Percentiles rank a stretch among this genome's conserved stretches.
Conservation (phyloP, 805 yeast genomes). For the Sugiyamaella chiloensis region DNA sequence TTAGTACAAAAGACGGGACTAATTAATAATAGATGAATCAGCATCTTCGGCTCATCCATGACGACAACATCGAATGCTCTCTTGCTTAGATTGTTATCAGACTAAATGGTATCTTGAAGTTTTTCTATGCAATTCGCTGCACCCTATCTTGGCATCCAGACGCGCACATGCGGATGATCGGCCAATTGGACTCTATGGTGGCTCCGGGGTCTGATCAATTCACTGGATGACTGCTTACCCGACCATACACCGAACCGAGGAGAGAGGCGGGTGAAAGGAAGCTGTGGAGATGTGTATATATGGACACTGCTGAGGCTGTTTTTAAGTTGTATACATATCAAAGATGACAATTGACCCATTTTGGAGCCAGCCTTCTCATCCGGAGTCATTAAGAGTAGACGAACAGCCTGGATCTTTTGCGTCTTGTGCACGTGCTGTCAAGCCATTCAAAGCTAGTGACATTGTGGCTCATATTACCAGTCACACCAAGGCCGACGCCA, state of each 20-base stretch:
- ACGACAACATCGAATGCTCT: too few relatives aligned
- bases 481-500: slow-evolving; percentile 3
- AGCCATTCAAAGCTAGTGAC: neutral
- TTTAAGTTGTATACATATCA: neutral
- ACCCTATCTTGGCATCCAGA: too few relatives aligned
- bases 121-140: too few relatives aligned
- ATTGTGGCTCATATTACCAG: slow-evolving; percentile 5
- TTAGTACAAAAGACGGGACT: too few relatives aligned
- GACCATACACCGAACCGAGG: slow-evolving; percentile 2
- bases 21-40: too few relatives aligned
- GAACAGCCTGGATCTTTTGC: slow-evolving; percentile 12
- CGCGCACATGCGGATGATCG: too few relatives aligned
- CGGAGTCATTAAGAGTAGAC: slow-evolving; percentile 7
- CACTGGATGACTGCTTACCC: too few relatives aligned
- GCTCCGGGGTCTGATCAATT: too few relatives aligned
- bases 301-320: neutral
- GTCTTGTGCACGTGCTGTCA: neutral
- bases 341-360: slow-evolving; percentile 8
- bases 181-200: too few relatives aligned
- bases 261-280: neutral
- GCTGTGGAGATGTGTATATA: neutral
- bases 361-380: slow-evolving; percentile 13
- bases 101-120: too few relatives aligned
- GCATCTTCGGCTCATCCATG: too few relatives aligned
- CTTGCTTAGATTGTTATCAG: too few relatives aligned